Evolutionary conservation across 257 asterid species (phyloP).

Genomic region (Paraleonurus japonicus): DNA sequence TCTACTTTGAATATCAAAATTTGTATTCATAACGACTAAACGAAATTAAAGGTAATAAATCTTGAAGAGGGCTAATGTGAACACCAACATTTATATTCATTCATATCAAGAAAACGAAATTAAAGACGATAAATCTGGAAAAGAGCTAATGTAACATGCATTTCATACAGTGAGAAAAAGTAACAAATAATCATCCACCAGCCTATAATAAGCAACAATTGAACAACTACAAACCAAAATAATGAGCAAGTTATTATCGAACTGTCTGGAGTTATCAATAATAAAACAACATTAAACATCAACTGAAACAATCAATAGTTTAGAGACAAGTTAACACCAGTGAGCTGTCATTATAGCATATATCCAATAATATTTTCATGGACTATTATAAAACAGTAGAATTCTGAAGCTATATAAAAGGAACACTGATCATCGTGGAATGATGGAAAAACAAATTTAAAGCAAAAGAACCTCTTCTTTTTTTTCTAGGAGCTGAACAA

Average conservation of each 20-base stretch:
- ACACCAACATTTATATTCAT: background rate
- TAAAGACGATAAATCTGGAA: background rate
- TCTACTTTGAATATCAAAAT: background rate
- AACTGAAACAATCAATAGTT: background rate
- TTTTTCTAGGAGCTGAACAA: background rate
- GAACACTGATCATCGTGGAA: background rate
- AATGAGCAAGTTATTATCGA: background rate
- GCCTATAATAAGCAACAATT: background rate
- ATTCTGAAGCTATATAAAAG: background rate
- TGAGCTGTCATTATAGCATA: background rate
- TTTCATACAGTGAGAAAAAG: too few relatives aligned
- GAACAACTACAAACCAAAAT: background rate
- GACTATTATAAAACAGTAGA: background rate
- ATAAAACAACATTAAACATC: background rate
- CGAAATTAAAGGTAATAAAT: background rate
- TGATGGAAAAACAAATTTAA: background rate
- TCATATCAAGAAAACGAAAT: background rate
- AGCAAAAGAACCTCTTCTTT: background rate
- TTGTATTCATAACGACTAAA: background rate
- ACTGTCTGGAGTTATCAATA: background rate
- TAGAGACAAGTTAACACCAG: background rate
- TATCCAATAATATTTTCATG: background rate
- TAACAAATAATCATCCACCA: too few relatives aligned
- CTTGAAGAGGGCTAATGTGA: background rate
- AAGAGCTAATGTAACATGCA: background rate